These are phyloP conservation scores for Auriculariales sp. DNA, from an alignment of 768 basidiomycete species.

Conservation along the genomic window DNA sequence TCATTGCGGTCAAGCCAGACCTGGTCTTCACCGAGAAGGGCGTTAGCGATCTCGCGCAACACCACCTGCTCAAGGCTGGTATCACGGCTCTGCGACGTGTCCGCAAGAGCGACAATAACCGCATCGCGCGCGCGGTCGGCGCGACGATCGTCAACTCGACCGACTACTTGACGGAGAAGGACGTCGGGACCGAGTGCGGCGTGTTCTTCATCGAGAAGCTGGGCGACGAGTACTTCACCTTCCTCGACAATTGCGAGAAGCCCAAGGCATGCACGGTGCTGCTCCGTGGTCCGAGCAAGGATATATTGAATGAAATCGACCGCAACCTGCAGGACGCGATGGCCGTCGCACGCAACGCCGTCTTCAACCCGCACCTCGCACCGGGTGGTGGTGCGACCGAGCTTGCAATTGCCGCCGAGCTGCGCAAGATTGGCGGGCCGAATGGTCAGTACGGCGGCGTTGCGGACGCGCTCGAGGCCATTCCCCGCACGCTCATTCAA, in stretches of 20 bases:
- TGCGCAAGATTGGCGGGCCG: constrained; percentile 25
- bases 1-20: constrained; percentile 91
- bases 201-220: constrained; percentile 96
- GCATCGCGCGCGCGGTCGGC: constrained; percentile 88
- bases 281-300: constrained; percentile 93
- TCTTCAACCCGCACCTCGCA: constrained; percentile 87
- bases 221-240: constrained; percentile 98
- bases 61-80: constrained; percentile 73
- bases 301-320: constrained; percentile 96
- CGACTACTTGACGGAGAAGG: constrained; percentile 84
- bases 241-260: constrained; percentile 77
- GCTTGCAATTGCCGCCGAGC: constrained; percentile 88
- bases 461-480: constrained; percentile 93
- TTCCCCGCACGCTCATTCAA: constrained; percentile 87
- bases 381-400: constrained; percentile 97
- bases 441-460: constrained; percentile 78
- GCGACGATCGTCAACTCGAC: constrained; percentile 95
- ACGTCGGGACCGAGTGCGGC: constrained; percentile 87
- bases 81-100: constrained; percentile 94
- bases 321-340: constrained; percentile 96
- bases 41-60: constrained; percentile 89
- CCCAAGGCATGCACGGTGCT: constrained; percentile 98
- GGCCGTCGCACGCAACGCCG: constrained; percentile 90
- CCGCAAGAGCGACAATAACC: constrained; percentile 97
- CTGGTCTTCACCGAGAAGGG: constrained; percentile 96